Percentiles rank a stretch among this genome's conserved stretches.
phyloP scores from a whole-genome alignment of 768 basidiomycete species.

The Gloeostereum incarnatum region DNA sequence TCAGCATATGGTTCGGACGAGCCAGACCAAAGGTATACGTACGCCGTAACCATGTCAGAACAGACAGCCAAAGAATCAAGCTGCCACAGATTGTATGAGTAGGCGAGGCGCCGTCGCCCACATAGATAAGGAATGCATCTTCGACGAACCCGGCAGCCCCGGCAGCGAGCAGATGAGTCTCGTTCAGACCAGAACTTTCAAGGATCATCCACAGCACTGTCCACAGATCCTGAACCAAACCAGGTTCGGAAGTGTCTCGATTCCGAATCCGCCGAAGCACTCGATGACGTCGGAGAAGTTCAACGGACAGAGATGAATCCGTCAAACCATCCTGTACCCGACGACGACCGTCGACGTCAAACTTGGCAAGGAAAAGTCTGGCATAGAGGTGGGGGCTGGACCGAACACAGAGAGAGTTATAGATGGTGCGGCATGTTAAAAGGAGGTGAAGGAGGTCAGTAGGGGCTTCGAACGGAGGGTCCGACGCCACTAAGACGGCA shows the following conservation, averaged over 20 bases:
- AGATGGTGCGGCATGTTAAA: constrained; percentile 33
- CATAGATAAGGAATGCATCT: constrained; percentile 12
- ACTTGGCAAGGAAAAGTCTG: constrained; percentile 38
- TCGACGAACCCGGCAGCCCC: constrained; percentile 30
- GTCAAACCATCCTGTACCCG: constrained; percentile 17
- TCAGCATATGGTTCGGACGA: neutral
- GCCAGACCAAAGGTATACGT: constrained; percentile 3
- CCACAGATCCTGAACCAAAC: constrained; percentile 40
- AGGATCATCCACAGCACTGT: constrained; percentile 51
- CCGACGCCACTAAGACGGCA: constrained; percentile 34
- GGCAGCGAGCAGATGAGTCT: constrained; percentile 29
- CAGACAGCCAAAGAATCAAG: constrained; percentile 19
- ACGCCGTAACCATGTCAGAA: constrained; percentile 25
- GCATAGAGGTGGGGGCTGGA: constrained; percentile 48
- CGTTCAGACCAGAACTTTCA: constrained; percentile 43
- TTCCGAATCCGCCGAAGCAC: constrained; percentile 39
- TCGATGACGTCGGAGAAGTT: constrained; percentile 37
- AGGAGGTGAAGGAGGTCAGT: constrained; percentile 32
- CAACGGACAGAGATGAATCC: constrained; percentile 33
- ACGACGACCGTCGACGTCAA: constrained; percentile 26
- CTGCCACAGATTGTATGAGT: constrained; percentile 1
- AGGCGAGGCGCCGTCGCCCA: constrained; percentile 8
- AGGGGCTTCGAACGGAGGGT: constrained; percentile 27
- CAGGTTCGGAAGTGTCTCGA: constrained; percentile 18
- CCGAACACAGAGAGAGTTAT: constrained; percentile 30